These are phyloP conservation scores for Aspergillus diversus DNA, from an alignment of 495 filamentous ascomycete species.

Conservation along the genomic window DNA sequence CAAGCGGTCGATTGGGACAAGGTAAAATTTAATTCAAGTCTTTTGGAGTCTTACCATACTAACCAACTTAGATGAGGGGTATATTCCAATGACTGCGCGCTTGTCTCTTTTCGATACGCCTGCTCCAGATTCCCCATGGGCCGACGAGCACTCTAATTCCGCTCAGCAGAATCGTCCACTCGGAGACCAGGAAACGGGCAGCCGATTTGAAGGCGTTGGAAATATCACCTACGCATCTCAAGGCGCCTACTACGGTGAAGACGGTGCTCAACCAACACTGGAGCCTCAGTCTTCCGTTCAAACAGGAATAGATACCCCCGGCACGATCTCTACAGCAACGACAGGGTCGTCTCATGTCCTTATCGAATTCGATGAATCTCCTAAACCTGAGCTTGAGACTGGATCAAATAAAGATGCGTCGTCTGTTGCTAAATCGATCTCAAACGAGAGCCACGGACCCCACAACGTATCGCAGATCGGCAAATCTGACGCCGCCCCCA, in stretches of 20 bases:
- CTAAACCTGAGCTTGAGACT: slow-evolving; percentile 12
- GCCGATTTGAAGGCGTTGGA: background rate
- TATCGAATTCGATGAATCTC: slow-evolving; percentile 39
- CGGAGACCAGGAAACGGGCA: slow-evolving; percentile 7
- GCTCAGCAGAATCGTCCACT: background rate
- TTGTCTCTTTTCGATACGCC: slow-evolving; percentile 44
- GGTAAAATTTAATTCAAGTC: slow-evolving; percentile 26
- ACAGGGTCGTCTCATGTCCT: slow-evolving; percentile 45
- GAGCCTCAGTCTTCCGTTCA: slow-evolving; percentile 24
- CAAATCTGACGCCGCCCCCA: slow-evolving; percentile 8
- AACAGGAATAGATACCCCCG: slow-evolving; percentile 29
- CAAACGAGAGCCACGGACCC: background rate
- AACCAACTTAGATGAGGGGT: slow-evolving; percentile 40
- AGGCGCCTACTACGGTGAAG: background rate
- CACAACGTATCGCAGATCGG: slow-evolving; percentile 4
- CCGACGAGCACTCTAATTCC: slow-evolving; percentile 21
- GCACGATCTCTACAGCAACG: slow-evolving; percentile 32
- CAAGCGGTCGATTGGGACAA: slow-evolving; percentile 38
- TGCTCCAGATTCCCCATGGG: slow-evolving; percentile 32
- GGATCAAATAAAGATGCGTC: slow-evolving; percentile 18
- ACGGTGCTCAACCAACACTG: slow-evolving; percentile 9
- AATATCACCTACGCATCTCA: background rate
- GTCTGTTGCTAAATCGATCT: slow-evolving; percentile 23
- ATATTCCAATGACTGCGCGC: slow-evolving; percentile 52
- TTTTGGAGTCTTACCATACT: slow-evolving; percentile 11